Evolutionary conservation across 441 rosid species (phyloP), one percentile per base, ranked within the genome.

Genomic region (Isatis lusitanica): DNA sequence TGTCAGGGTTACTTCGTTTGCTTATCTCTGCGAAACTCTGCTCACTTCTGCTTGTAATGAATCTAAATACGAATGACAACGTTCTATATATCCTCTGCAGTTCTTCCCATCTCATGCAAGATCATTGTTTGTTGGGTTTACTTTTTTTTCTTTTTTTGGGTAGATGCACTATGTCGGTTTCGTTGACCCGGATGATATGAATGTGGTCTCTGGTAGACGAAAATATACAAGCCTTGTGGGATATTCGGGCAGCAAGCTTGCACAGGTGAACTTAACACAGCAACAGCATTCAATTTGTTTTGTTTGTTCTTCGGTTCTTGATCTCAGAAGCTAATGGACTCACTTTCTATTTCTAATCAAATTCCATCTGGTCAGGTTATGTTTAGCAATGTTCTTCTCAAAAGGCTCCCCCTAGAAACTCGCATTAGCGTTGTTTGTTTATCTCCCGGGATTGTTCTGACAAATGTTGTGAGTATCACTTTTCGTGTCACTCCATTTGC

Each of bases 161-260:
- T 70, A 92, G 96, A 90, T 92, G 96, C 98, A 92, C 80, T 83
- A 90, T 65, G 87, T 92, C 48, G 96, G 96, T 75, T 90, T 61
- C 75, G 92, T 90, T 77, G 90, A 90, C 79, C 83, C 92, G 16
- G 94, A 90, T 72, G 98, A 92, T 79, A 88, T 92, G 91, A 87
- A 90, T 79, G 80, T 87, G 62, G 84, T 74, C 52, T 81, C 91
- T 67, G 93, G 97, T 70, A 89, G 79, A 78, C 78, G 87, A 74
- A 93, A 93, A 70, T 90, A 72, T 79, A 73, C 95, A 53, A 90
- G 95, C 80, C 69, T 86, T 39, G 53, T 85, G 66, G 97, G 95
- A 68, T 93, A 90, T 72, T 6, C 84, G 17, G 73, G 91, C 84
- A 89, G 97, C 89, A 92, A 92, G 84, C 83, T 90, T 46, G 97